Conservation (phyloP, 495 filamentous ascomycete species). For the Collariella sp. region DNA sequence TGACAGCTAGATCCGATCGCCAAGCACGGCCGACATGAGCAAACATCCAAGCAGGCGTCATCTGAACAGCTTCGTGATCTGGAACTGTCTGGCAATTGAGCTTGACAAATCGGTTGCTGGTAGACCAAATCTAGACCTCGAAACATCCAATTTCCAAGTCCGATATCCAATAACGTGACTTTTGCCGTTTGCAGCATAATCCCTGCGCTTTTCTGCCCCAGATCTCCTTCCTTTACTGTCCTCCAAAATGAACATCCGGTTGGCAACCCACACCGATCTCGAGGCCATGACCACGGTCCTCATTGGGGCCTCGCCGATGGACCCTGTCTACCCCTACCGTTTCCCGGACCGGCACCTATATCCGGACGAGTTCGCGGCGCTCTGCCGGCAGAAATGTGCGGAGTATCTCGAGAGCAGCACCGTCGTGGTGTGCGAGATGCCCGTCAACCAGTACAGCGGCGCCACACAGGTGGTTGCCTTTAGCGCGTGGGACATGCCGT, state of each 20-base stretch:
- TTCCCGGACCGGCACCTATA: slow-evolving; percentile 25
- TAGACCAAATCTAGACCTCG: no score
- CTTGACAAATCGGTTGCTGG: no score
- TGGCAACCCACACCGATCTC: slow-evolving; percentile 20
- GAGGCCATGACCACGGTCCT: slow-evolving; percentile 24
- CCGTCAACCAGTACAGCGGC: not conserved
- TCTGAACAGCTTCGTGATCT: no score
- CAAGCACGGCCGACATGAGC: no score
- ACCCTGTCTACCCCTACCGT: slow-evolving; percentile 31
- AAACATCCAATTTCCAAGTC: not conserved
- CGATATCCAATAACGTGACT: no score
- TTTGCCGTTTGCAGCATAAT: no score
- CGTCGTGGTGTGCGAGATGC: slow-evolving; percentile 28
- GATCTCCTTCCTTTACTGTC: not conserved
- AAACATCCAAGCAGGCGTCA: no score
- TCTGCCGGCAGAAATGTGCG: slow-evolving; percentile 19
- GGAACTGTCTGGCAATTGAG: no score
- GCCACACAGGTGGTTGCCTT: slow-evolving; percentile 20
- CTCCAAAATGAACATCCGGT: slow-evolving; percentile 15
- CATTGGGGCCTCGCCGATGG: slow-evolving; percentile 21
- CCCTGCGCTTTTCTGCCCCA: no score
- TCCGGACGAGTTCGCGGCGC: slow-evolving; percentile 19
- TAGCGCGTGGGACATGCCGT: slow-evolving; percentile 20
- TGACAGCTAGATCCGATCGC: no score
- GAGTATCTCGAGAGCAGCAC: slow-evolving; percentile 22